Conservation (phyloP, 176 grass and related monocot genomes). For the Oryza coarctata region DNA sequence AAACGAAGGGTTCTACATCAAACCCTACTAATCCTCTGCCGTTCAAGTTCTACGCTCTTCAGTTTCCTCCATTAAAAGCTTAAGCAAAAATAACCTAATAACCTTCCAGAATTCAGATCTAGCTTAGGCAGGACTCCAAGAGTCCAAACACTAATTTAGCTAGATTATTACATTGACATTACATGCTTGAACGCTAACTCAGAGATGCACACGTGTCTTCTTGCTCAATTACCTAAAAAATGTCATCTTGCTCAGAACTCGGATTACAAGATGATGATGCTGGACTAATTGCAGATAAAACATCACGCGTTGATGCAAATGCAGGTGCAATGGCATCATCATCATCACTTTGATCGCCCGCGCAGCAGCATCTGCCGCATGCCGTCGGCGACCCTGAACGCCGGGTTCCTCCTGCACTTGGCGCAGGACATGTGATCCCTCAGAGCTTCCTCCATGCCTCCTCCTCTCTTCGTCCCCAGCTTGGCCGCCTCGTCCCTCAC, state of each 20-base stretch:
- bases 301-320: not conserved
- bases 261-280: not conserved
- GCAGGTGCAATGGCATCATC: not conserved
- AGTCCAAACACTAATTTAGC: not conserved
- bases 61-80: not conserved
- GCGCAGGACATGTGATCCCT: conserved; percentile 66
- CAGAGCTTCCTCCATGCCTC: conserved; percentile 54
- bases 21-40: not conserved
- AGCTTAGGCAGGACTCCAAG: not conserved
- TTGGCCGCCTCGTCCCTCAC: conserved; percentile 59
- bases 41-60: not conserved
- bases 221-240: no score
- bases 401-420: conserved; percentile 63
- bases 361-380: conserved; percentile 72
- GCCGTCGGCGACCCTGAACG: conserved; percentile 70
- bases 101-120: no score
- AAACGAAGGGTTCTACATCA: not conserved
- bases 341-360: conserved; percentile 33
- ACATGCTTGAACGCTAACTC: not conserved
- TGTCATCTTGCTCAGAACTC: not conserved
- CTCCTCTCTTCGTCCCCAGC: conserved; percentile 35
- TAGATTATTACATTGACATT: conserved; percentile 3
- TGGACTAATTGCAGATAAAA: not conserved
- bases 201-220: not conserved
- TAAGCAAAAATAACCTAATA: not conserved